Percentiles rank a stretch among this genome's conserved stretches.
phyloP scores from a whole-genome alignment of 148 eudicot species.

The Fagopyrum homotropicum region DNA sequence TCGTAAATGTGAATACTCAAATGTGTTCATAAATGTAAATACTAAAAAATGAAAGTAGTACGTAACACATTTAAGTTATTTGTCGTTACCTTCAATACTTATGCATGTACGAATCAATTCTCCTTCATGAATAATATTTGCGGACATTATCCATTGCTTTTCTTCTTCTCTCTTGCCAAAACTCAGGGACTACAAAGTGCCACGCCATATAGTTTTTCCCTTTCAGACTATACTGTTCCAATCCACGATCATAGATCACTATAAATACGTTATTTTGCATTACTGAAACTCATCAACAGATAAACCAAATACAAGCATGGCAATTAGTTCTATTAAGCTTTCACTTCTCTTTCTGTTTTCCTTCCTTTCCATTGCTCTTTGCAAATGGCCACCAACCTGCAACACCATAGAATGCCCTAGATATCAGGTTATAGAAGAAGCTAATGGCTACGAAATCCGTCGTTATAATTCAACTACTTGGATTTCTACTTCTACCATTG shows the following conservation, averaged over 20 bases:
- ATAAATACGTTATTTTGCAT: background rate
- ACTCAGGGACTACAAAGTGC: background rate
- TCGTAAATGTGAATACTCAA: background rate
- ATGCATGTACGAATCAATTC: background rate
- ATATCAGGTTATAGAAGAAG: constrained; percentile 5
- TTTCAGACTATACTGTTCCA: background rate
- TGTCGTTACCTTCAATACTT: background rate
- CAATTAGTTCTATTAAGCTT: background rate
- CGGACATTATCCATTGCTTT: constrained; percentile 3
- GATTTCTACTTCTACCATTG: background rate
- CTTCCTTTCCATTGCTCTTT: background rate
- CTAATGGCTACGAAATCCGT: constrained; percentile 7
- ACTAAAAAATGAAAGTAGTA: background rate
- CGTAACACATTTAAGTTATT: background rate
- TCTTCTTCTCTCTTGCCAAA: background rate
- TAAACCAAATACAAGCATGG: background rate
- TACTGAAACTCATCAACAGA: background rate
- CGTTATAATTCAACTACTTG: constrained; percentile 11
- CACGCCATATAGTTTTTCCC: background rate
- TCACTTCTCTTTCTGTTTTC: background rate
- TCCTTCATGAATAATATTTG: background rate
- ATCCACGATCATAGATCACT: background rate
- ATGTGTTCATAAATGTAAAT: background rate
- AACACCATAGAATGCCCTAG: constrained; percentile 2
- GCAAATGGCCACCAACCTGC: background rate